Evolutionary conservation across 345 rosid species (phyloP).

Genomic region (Lenwebbia sp.): DNA sequence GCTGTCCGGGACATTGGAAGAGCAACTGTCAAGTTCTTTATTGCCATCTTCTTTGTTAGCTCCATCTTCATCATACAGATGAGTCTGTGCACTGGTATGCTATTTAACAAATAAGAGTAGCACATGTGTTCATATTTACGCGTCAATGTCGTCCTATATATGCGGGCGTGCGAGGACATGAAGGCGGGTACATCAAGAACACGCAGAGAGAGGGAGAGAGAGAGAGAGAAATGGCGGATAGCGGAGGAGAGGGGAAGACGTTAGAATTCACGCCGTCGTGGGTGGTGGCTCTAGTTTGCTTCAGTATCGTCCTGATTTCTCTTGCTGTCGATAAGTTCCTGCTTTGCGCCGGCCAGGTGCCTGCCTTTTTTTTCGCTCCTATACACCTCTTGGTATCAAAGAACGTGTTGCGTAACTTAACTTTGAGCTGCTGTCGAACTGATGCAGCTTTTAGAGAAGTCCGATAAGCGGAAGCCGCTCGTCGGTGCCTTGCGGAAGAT

Average conservation of each 20-base stretch:
- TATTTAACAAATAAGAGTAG: background rate
- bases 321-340: conserved; percentile 49
- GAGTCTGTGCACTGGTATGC: background rate
- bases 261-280: conserved; percentile 81
- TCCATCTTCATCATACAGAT: background rate
- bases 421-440: background rate
- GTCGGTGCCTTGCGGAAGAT: conserved; percentile 62
- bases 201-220: background rate
- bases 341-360: conserved; percentile 58
- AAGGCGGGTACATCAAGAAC: background rate
- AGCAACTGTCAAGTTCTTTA: background rate
- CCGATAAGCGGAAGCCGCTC: conserved; percentile 47
- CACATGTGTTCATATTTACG: background rate
- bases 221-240: conserved; percentile 22
- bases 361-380: background rate
- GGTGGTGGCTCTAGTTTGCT: conserved; percentile 80
- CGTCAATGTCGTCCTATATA: background rate
- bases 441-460: conserved; percentile 33
- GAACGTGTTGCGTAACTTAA: background rate
- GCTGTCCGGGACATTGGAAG: background rate
- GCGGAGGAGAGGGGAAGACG: conserved; percentile 26
- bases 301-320: conserved; percentile 59
- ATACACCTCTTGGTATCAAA: background rate
- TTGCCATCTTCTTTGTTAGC: background rate
- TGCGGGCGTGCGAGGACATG: background rate